A percentile compares a stretch with the other conserved stretches of the same genome.
These are phyloP conservation scores for Oryza coarctata DNA, from an alignment of 176 grass and related monocot genomes.

Conservation along the genomic window DNA sequence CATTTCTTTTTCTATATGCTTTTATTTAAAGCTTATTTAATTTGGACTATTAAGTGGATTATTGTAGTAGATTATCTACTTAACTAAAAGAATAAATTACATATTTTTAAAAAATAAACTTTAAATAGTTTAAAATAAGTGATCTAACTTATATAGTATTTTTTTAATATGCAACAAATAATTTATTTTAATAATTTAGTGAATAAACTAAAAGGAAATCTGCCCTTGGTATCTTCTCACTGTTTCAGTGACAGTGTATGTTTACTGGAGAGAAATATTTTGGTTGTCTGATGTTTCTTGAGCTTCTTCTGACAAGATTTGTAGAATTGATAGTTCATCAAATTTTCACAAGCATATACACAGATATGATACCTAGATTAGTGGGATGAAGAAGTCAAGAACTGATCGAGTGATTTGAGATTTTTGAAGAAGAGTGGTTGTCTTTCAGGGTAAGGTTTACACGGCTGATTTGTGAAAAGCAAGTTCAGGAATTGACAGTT, in stretches of 20 bases:
- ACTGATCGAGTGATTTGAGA: constrained; percentile 13
- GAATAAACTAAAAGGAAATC: too few species aligned
- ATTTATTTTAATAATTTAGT: too few species aligned
- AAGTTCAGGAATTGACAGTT: constrained; percentile 38
- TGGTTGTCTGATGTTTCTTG: constrained; percentile 19
- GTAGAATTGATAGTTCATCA: background rate
- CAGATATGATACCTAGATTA: background rate
- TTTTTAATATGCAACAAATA: too few species aligned
- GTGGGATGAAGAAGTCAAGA: constrained; percentile 36
- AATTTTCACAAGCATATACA: background rate
- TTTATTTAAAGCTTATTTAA: too few species aligned
- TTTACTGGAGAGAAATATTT: background rate
- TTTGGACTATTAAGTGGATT: too few species aligned
- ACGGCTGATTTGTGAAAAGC: constrained; percentile 32
- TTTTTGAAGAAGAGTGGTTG: background rate
- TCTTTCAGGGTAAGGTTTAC: background rate
- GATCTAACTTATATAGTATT: too few species aligned
- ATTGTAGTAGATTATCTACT: too few species aligned
- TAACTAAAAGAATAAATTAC: too few species aligned
- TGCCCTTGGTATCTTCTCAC: constrained; percentile 3
- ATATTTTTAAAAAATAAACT: too few species aligned
- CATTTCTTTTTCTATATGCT: constrained; percentile 12
- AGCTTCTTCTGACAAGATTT: constrained; percentile 10
- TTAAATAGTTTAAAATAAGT: too few species aligned
- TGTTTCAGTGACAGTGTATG: background rate